These are phyloP conservation scores for Lasiodiplodia sp. DNA, from an alignment of 2,329 filamentous ascomycete species.

Conservation along the genomic window DNA sequence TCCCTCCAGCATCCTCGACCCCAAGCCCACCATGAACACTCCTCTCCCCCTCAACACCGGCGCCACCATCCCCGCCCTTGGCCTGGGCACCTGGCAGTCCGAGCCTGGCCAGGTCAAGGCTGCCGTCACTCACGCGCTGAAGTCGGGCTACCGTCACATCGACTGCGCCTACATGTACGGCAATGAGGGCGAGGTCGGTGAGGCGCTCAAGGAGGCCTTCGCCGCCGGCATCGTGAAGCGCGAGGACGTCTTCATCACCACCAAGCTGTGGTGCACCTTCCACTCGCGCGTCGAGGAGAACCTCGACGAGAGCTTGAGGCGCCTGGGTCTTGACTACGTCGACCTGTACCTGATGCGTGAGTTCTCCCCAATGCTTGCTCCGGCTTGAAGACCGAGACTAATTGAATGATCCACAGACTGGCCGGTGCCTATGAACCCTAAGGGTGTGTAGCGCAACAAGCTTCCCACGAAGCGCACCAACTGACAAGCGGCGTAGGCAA, in stretches of 20 bases:
- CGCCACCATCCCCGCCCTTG: conserved; percentile 48
- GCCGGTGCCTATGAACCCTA: conserved; percentile 81
- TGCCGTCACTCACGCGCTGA: conserved; percentile 57
- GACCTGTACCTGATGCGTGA: conserved; percentile 77
- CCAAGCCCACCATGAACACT: conserved; percentile 49
- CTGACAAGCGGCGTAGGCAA: conserved; percentile 58
- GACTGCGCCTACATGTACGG: conserved; percentile 74
- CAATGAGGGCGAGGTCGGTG: conserved; percentile 79
- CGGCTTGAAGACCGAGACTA: background rate
- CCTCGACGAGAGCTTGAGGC: conserved; percentile 75
- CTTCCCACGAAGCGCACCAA: background rate
- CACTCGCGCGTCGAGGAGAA: conserved; percentile 72
- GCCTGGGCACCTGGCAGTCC: conserved; percentile 50
- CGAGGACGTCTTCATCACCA: conserved; percentile 88
- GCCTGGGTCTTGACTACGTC: conserved; percentile 79
- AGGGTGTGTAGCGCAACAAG: conserved; percentile 56
- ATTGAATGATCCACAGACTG: conserved; percentile 60
- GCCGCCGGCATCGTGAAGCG: conserved; percentile 82
- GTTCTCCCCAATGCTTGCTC: background rate
- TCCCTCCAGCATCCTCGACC: conserved; percentile 45
- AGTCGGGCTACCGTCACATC: conserved; percentile 62
- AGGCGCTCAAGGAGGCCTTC: conserved; percentile 81
- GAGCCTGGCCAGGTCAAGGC: conserved; percentile 56
- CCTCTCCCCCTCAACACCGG: conserved; percentile 50
- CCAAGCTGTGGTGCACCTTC: conserved; percentile 87